phyloP scores from a whole-genome alignment of 1,284 basidiomycete species.

The Stygiomarasmius scandens region DNA sequence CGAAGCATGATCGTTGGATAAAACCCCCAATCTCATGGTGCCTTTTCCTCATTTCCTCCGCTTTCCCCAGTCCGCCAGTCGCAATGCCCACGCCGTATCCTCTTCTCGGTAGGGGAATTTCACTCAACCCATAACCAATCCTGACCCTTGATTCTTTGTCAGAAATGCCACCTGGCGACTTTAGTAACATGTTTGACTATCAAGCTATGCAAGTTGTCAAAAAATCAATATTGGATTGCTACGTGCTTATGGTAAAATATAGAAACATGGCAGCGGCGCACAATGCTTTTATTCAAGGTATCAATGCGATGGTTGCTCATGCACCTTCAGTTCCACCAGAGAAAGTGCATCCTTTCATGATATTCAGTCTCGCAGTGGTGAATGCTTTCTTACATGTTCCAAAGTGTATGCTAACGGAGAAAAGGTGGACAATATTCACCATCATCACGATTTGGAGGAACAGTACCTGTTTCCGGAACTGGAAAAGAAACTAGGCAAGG shows the following conservation, averaged over 20 bases:
- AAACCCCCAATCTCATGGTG: too few species aligned
- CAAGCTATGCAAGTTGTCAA: conserved; percentile 15
- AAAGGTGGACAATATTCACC: conserved; percentile 22
- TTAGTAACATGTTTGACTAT: conserved; percentile 15
- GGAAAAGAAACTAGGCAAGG: conserved; percentile 26
- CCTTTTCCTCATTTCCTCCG: too few species aligned
- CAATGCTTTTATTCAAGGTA: conserved; percentile 25
- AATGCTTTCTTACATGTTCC: conserved; percentile 1
- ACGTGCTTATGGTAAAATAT: too few species aligned
- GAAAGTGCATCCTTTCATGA: conserved; percentile 24
- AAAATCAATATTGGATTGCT: too few species aligned
- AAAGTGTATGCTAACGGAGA: background rate
- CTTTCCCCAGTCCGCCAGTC: too few species aligned
- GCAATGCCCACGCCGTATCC: too few species aligned
- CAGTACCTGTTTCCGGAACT: conserved; percentile 22
- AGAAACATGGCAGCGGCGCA: background rate
- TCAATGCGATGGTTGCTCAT: conserved; percentile 25
- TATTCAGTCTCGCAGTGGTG: conserved; percentile 22
- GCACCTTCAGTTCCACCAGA: conserved; percentile 18
- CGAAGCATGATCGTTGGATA: too few species aligned
- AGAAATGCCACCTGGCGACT: conserved; percentile 18
- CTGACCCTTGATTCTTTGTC: background rate
- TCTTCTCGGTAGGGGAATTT: too few species aligned
- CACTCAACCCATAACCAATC: too few species aligned
- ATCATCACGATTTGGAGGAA: conserved; percentile 27